phyloP scores from a whole-genome alignment of 2,329 filamentous ascomycete species.

The Periconia sp. region DNA sequence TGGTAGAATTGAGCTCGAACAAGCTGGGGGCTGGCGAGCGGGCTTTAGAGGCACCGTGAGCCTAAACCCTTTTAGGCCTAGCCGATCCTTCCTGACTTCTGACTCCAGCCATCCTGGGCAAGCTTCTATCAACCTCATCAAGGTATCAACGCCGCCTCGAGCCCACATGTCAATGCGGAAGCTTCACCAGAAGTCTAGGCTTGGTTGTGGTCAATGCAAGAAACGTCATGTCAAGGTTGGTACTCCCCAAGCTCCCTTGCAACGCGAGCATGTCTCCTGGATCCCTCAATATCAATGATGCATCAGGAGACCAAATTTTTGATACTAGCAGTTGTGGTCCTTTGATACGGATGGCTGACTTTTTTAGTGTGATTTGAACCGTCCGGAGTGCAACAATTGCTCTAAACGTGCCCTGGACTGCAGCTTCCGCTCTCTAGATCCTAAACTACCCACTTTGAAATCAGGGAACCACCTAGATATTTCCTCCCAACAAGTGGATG shows the following conservation, averaged over 20 bases:
- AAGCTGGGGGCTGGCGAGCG: no score
- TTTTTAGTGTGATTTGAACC: constrained; percentile 27
- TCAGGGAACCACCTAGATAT: neutral
- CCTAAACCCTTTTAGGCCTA: no score
- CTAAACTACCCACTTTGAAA: constrained; percentile 6
- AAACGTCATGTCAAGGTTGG: constrained; percentile 24
- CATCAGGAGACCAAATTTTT: no score
- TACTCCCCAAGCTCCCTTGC: no score
- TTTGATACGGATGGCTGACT: constrained; percentile 1
- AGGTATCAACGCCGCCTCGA: neutral
- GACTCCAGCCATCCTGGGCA: no score
- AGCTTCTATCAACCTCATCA: no score
- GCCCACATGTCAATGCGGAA: constrained; percentile 12
- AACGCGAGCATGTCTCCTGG: no score
- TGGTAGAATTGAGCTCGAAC: no score
- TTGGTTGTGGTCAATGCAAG: constrained; percentile 23
- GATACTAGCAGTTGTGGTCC: no score
- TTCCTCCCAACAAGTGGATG: constrained; percentile 4
- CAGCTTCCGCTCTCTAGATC: constrained; percentile 22
- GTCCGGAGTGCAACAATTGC: constrained; percentile 25
- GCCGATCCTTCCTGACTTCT: no score
- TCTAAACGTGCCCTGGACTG: constrained; percentile 20
- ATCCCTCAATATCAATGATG: no score
- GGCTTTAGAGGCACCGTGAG: no score
- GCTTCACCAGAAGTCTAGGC: constrained; percentile 19